Evolutionary conservation across 495 filamentous ascomycete species (phyloP), one percentile per base, ranked within the genome.

Genomic region (Podospora comata): DNA sequence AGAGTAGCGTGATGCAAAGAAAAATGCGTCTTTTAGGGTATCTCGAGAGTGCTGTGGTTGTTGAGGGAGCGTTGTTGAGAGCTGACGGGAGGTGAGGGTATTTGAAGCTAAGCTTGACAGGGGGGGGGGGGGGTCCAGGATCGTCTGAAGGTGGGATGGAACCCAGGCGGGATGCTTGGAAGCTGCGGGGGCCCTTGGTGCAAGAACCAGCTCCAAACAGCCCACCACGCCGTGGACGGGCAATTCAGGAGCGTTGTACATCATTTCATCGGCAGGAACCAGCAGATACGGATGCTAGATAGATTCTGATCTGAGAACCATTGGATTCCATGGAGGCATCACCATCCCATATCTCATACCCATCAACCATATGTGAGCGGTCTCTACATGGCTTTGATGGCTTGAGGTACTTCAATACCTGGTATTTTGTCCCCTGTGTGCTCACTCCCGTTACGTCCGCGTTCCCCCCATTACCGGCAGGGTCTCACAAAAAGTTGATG

Each of bases 111-210:
- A 7, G 55, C 2, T 19, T 9, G n/a, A 58, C 55, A 54, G 26
- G 19, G 61, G 66, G 66, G 27, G 66, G 27, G 16, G 54, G 66
- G 66, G 27, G 1, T 23, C 7, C 30, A 32, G 39, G 39, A 48
- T 48, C 39, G 39, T 13, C 60, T 32, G 68, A 34, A 28, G 63
- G 67, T 63, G 64, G 39, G 60, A 32, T 32, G 30, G 64, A 53
- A 28, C 30, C 32, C 28, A 59, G 65, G 61, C 55, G 54, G 68
- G 63, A 65, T 70, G 64, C 58, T 30, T 27, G 28, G 59, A 16
- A 39, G 61, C 61, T 19, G 55, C 55, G 55, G 55, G 55, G 61
- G 18, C 27, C 19, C 32, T 63, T 39, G 34, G 32, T 19, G 18
- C 61, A n/a, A 32, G 32, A 19, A 19, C 55, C n/a, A n/a, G n/a